Conservation (phyloP, 2,329 filamentous ascomycete genomes). For the Basipetospora chlamydospora region DNA sequence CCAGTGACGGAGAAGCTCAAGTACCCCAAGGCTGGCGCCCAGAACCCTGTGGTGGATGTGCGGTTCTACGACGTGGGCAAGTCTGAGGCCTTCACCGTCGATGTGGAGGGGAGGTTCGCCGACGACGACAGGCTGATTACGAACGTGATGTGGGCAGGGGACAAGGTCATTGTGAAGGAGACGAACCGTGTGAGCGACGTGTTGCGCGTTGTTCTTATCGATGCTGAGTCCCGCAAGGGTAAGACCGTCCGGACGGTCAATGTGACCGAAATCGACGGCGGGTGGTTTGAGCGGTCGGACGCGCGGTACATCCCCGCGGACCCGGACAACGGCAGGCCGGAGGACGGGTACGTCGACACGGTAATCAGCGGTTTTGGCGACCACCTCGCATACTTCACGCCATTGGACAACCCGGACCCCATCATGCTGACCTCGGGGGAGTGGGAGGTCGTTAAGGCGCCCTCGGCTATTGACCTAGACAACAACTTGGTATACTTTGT, state of each 20-base stretch:
- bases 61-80: conserved; percentile 76
- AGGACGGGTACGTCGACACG: conserved; percentile 89
- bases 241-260: conserved; percentile 68
- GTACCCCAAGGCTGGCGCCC: conserved; percentile 89
- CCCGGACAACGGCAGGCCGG: conserved; percentile 52
- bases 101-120: conserved; percentile 61
- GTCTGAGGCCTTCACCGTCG: conserved; percentile 64
- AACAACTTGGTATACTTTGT: conserved; percentile 86
- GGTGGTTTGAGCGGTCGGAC: conserved; percentile 89
- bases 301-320: conserved; percentile 81
- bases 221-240: conserved; percentile 58
- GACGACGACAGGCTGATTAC: conserved; percentile 82
- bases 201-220: conserved; percentile 76
- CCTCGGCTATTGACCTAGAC: conserved; percentile 69
- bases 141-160: conserved; percentile 80
- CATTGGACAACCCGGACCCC: conserved; percentile 69
- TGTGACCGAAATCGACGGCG: conserved; percentile 74
- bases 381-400: conserved; percentile 85
- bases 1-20: conserved; percentile 87
- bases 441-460: conserved; percentile 84
- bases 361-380: conserved; percentile 77
- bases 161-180: conserved; percentile 73
- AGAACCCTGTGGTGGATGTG: conserved; percentile 80
- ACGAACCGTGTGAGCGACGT: conserved; percentile 89
- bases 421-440: conserved; percentile 72